A percentile compares a stretch with the other conserved stretches of the same genome.
phyloP scores from a whole-genome alignment of 306 rosid genomes.

The cucumber (Cucumis sativus) region DNA sequence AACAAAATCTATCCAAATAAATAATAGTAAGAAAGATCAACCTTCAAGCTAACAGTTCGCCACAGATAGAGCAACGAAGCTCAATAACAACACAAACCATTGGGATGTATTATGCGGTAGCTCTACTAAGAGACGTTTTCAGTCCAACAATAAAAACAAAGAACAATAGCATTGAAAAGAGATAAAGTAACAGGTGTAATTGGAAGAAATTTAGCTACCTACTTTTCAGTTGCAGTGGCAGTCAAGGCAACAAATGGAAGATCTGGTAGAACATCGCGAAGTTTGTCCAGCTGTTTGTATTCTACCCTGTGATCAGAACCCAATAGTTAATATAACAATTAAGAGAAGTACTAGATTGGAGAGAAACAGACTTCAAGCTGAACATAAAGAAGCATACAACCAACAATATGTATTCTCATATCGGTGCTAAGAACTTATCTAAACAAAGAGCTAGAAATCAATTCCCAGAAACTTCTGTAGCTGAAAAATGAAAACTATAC shows the following conservation, averaged over 20 bases:
- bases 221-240: conserved; percentile 90
- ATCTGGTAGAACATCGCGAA: conserved; percentile 51
- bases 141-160: not conserved
- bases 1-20: not conserved
- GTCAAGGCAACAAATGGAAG: conserved; percentile 87
- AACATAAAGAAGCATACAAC: not conserved
- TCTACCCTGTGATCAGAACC: conserved; percentile 37
- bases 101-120: not conserved
- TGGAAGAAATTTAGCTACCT: conserved; percentile 19
- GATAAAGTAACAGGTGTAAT: not conserved
- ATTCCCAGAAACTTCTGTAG: not conserved
- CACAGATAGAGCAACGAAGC: not conserved
- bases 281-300: conserved; percentile 62
- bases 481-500: not conserved
- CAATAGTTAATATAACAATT: not conserved
- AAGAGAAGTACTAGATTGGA: not conserved
- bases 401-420: not conserved
- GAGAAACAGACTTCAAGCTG: not conserved
- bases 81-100: not conserved
- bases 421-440: not conserved
- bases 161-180: not conserved
- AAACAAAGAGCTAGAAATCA: not conserved
- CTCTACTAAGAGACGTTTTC: not conserved
- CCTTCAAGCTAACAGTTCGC: not conserved
- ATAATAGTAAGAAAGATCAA: not conserved